Conservation (phyloP, 148 eudicot species). For the Camellia sinensis region DNA sequence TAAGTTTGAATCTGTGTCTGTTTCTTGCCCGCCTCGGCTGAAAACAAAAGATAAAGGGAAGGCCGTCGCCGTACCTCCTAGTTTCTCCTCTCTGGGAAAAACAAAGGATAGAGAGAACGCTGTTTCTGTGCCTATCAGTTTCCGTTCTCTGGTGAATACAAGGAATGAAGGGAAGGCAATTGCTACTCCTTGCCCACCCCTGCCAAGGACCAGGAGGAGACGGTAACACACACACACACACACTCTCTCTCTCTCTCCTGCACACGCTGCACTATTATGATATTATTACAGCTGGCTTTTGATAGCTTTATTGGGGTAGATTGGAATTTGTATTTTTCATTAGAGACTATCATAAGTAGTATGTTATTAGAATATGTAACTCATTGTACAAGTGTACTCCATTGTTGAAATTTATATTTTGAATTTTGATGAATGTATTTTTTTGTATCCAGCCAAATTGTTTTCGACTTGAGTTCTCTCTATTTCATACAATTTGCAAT, state of each 20-base stretch:
- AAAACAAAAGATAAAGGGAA: conserved; percentile 12
- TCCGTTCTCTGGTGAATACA: conserved; percentile 3
- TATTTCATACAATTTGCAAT: background rate
- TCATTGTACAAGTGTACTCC: background rate
- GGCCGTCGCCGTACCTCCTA: conserved; percentile 5
- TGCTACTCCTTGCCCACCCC: conserved; percentile 23
- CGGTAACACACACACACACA: too few relatives aligned
- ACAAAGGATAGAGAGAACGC: conserved; percentile 15
- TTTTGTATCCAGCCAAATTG: background rate
- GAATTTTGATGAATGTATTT: background rate
- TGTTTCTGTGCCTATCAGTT: background rate
- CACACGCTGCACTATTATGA: background rate
- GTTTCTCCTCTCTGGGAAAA: background rate
- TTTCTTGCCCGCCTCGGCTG: background rate
- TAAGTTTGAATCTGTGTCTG: background rate
- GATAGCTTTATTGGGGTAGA: background rate
- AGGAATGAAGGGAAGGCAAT: conserved; percentile 17
- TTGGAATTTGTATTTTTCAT: background rate
- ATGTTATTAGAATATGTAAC: background rate
- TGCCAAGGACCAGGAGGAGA: conserved; percentile 19
- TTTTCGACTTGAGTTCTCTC: background rate
- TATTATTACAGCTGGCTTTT: background rate
- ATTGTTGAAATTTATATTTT: background rate
- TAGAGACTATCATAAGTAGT: background rate
- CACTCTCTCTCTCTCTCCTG: background rate